Evolutionary conservation across 768 basidiomycete genomes (phyloP), one percentile per base, ranked within the genome.

Genomic region (Artomyces pyxidatus): DNA sequence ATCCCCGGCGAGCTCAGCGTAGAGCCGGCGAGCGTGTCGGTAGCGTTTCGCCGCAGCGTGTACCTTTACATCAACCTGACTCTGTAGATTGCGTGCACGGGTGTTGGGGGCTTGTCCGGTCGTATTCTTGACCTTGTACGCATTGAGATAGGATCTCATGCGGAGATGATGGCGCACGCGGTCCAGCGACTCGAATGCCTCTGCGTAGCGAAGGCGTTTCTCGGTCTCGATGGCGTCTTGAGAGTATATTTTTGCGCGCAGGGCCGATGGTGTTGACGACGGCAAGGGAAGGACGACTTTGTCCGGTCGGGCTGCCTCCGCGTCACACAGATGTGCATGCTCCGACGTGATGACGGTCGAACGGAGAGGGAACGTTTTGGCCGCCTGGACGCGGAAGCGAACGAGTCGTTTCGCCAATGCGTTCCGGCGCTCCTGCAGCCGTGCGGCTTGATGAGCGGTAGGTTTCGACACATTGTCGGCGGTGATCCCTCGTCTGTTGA

Each of bases 81-180:
- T 27, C 12, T 54, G 21, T 9, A 41, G n/a, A 17, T 23, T 37
- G 12, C 42, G 47, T 4, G 54, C 28, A 23, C 32, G 42, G 5
- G 54, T 55, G 35, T 48, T 55, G 2, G 37, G 12, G 3, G 28
- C 22, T 45, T 55, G 54, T 8, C 54, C 54, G 6, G 12, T 21
- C 14, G 53, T 28, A 25, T 45, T 26, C 7, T 29, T 38, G 21
- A 7, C 22, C 37, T 54, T 54, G 49, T 37, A 54, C 2, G 27
- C 28, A 12, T 27, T 28, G 16, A 55, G 25, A 37, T 41, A 43
- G 4, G 54, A 32, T 16, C 5, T n/a, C 14, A 49, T 17, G 12
- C 54, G 42, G n/a, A 55, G 39, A 32, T 49, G 39, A 6, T 45
- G 47, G 16, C 35, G 35, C 17, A 55, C 21, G 22, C 49, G 32